Evolutionary conservation across 202 grass and related monocot species (phyloP).

Genomic region (Carex arenaria): DNA sequence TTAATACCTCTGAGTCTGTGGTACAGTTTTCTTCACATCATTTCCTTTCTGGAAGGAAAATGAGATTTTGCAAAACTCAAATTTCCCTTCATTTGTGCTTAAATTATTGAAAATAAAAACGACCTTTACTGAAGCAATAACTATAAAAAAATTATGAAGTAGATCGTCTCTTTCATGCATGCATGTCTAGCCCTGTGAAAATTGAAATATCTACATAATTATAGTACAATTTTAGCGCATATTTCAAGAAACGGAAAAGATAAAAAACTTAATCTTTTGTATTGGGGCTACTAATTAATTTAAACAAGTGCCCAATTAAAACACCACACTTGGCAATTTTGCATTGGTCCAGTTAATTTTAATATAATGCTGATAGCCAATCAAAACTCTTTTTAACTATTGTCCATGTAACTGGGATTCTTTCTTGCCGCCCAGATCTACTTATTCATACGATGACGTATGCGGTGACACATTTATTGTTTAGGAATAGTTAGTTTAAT

Average conservation of each 20-base stretch:
- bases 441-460: background rate
- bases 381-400: background rate
- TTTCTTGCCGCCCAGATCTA: background rate
- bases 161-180: slow-evolving; percentile 4
- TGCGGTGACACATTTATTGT: background rate
- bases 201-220: background rate
- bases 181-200: background rate
- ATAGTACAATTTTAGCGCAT: background rate
- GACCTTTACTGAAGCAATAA: background rate
- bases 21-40: background rate
- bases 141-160: background rate
- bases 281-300: background rate
- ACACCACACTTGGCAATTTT: background rate
- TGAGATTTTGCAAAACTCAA: background rate
- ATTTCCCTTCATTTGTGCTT: background rate
- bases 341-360: background rate
- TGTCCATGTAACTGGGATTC: background rate
- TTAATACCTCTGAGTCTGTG: background rate
- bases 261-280: background rate
- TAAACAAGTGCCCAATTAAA: background rate
- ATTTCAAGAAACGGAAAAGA: background rate
- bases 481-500: background rate
- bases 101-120: too few relatives aligned
- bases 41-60: background rate
- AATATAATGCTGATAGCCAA: background rate